A percentile compares a stretch with the other conserved stretches of the same genome.
These are phyloP conservation scores for Persicaria tinctoria DNA, from an alignment of 148 eudicot species.

Conservation along the genomic window DNA sequence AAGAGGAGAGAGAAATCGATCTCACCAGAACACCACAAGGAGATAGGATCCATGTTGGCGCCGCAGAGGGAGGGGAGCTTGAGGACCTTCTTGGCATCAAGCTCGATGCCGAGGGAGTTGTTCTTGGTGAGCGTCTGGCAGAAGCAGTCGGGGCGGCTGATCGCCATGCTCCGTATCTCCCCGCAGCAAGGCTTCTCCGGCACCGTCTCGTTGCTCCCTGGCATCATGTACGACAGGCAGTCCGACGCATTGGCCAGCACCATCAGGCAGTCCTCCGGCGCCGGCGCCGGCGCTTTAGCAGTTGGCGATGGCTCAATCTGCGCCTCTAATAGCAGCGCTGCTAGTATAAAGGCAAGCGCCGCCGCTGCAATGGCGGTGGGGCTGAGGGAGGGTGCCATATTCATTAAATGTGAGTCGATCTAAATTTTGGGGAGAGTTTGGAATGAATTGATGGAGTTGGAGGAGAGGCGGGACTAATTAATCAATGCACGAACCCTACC, in stretches of 20 bases:
- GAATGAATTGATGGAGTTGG: neutral
- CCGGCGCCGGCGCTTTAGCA: neutral
- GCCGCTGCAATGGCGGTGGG: neutral
- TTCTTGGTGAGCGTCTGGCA: neutral
- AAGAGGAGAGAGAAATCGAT: neutral
- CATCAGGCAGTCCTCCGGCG: neutral
- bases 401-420: neutral
- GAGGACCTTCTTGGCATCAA: neutral
- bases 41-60: neutral
- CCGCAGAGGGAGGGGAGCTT: neutral
- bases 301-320: neutral
- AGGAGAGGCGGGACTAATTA: neutral
- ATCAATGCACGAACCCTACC: neutral
- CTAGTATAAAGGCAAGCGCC: no score
- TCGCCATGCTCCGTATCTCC: neutral
- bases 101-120: neutral
- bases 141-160: neutral
- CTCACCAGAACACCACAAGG: conserved; percentile 1
- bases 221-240: neutral
- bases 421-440: no score
- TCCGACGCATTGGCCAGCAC: neutral
- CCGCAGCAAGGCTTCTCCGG: conserved; percentile 8
- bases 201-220: neutral
- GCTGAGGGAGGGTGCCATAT: neutral
- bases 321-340: neutral